These are phyloP conservation scores for Pelargonium fulgidum DNA, from an alignment of 441 rosid genomes.

Conservation along the genomic window DNA sequence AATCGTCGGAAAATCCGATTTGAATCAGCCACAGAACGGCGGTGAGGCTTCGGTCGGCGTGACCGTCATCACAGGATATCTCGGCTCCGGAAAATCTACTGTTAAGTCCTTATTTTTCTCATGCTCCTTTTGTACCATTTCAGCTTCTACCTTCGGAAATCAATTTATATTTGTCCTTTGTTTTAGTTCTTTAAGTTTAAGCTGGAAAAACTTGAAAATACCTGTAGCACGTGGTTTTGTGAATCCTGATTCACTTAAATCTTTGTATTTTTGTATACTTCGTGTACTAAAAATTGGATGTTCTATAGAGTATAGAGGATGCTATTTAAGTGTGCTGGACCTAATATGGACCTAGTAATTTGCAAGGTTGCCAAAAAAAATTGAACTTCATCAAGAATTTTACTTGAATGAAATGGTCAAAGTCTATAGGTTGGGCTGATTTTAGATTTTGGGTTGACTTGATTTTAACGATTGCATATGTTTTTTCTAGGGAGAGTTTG, in stretches of 20 bases:
- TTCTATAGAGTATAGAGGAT: background rate
- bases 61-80: constrained; percentile 84
- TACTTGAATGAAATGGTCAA: background rate
- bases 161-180: background rate
- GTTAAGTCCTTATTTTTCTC: constrained; percentile 32
- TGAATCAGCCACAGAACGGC: constrained; percentile 10
- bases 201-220: background rate
- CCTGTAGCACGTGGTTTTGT: background rate
- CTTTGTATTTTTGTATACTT: background rate
- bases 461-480: background rate
- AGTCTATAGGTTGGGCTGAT: background rate
- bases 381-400: background rate
- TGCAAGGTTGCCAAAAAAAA: background rate
- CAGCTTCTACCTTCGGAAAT: background rate
- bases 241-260: background rate
- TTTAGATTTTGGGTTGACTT: background rate
- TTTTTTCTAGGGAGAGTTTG: background rate
- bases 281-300: background rate
- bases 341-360: background rate
- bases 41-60: constrained; percentile 56
- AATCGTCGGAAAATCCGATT: constrained; percentile 2
- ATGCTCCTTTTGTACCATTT: background rate
- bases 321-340: background rate
- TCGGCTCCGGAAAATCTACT: constrained; percentile 95
- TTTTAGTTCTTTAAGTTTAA: background rate